phyloP scores from a whole-genome alignment of 768 basidiomycete genomes.

The Suillus ampliporus region DNA sequence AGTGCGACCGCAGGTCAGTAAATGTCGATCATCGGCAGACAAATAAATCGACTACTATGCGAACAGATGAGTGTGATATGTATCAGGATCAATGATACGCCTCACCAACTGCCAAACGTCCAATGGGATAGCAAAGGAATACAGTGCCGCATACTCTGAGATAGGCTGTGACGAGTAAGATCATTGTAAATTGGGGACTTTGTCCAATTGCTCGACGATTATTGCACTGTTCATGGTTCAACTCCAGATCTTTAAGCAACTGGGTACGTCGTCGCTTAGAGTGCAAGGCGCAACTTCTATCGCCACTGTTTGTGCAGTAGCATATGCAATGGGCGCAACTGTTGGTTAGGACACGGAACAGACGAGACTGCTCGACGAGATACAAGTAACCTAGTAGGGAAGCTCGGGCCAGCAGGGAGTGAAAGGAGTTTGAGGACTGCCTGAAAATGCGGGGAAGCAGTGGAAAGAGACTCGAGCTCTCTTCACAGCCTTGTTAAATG shows the following conservation, averaged over 20 bases:
- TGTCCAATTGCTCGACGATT: too few relatives aligned
- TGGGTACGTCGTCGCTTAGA: slow-evolving; percentile 75
- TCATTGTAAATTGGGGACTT: too few relatives aligned
- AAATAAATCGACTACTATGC: too few relatives aligned
- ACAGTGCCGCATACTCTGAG: not conserved
- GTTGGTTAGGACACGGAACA: slow-evolving; percentile 33
- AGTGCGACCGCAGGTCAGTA: too few relatives aligned
- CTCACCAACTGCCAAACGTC: not conserved
- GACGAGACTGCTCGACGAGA: slow-evolving; percentile 31
- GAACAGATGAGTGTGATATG: too few relatives aligned
- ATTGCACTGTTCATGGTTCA: too few relatives aligned
- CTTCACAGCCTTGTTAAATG: too few relatives aligned
- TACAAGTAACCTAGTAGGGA: slow-evolving; percentile 30
- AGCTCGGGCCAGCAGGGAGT: slow-evolving; percentile 46
- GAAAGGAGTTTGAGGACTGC: slow-evolving; percentile 64
- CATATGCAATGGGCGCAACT: slow-evolving; percentile 21
- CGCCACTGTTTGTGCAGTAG: slow-evolving; percentile 59
- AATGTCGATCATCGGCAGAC: not conserved
- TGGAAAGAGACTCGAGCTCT: too few relatives aligned
- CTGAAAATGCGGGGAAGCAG: too few relatives aligned
- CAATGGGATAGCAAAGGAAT: not conserved
- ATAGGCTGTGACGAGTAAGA: too few relatives aligned
- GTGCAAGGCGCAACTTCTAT: slow-evolving; percentile 53
- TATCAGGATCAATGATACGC: too few relatives aligned
- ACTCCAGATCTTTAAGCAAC: slow-evolving; percentile 68